phyloP scores from a whole-genome alignment of 2,329 filamentous ascomycete species.

The Aspergillus persii region DNA sequence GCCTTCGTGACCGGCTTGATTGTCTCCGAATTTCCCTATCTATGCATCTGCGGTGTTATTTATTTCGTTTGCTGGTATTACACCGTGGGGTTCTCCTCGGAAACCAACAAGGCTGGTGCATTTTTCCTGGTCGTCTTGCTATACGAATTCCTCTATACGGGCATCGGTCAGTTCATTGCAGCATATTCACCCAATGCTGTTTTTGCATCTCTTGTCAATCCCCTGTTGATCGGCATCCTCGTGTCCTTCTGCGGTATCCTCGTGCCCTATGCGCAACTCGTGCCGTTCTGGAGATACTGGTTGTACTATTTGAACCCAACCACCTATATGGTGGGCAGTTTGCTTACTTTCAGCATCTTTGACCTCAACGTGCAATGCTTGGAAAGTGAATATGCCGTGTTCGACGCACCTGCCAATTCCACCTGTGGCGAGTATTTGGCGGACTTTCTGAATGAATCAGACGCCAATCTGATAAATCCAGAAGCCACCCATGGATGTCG shows the following conservation, averaged over 20 bases:
- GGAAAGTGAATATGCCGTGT: not conserved
- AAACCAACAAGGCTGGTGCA: not conserved
- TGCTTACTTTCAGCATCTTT: not conserved
- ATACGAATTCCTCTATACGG: not conserved
- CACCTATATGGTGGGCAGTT: not conserved
- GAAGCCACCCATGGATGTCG: not conserved
- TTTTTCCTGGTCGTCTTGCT: not conserved
- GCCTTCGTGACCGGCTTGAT: not conserved
- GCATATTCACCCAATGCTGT: not conserved
- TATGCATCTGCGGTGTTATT: not conserved
- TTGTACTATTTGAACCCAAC: not conserved
- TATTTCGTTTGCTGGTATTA: conserved; percentile 3
- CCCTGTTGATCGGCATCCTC: not conserved
- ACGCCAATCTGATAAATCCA: not conserved
- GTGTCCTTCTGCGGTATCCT: conserved; percentile 1
- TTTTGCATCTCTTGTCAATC: conserved; percentile 1
- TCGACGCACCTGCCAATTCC: not conserved
- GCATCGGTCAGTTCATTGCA: not conserved
- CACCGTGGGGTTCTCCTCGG: not conserved
- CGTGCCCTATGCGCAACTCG: not conserved
- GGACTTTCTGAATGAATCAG: not conserved
- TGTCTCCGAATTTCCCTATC: conserved; percentile 1
- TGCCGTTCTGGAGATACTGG: conserved; percentile 1
- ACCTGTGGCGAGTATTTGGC: not conserved
- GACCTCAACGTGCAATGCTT: not conserved